These are phyloP conservation scores for Ophiostoma himal-ulmi DNA, from an alignment of 2,329 filamentous ascomycete genomes.

Conservation along the genomic window DNA sequence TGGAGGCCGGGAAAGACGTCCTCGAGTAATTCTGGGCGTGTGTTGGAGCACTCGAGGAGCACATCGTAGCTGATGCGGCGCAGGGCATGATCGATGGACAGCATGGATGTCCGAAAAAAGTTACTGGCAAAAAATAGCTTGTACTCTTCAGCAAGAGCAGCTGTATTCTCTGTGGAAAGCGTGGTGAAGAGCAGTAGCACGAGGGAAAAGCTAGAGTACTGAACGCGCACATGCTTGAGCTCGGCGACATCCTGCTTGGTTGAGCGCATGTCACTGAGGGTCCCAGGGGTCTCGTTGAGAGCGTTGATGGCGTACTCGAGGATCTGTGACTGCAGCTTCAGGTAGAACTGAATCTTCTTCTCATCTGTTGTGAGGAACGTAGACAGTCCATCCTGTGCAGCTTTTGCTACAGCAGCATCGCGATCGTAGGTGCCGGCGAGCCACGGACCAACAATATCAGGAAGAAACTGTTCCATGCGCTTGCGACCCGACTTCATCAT, in stretches of 20 bases:
- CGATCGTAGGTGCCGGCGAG: constrained; percentile 82
- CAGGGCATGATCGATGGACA: constrained; percentile 52
- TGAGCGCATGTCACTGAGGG: constrained; percentile 81
- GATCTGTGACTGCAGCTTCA: constrained; percentile 72
- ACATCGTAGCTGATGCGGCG: constrained; percentile 49
- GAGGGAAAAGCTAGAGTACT: constrained; percentile 50
- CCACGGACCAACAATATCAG: constrained; percentile 80
- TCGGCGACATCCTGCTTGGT: constrained; percentile 79
- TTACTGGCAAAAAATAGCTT: constrained; percentile 60
- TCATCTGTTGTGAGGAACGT: constrained; percentile 73
- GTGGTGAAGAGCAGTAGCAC: constrained; percentile 49
- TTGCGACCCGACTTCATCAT: constrained; percentile 63
- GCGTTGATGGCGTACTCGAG: constrained; percentile 77
- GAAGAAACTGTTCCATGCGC: constrained; percentile 73
- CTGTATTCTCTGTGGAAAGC: constrained; percentile 46
- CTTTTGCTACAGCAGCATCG: constrained; percentile 67
- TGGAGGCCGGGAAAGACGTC: constrained; percentile 47
- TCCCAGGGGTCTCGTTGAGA: constrained; percentile 71
- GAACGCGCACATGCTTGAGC: constrained; percentile 75
- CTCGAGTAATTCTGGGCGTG: constrained; percentile 42
- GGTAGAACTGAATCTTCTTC: constrained; percentile 72
- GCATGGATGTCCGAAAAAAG: constrained; percentile 59
- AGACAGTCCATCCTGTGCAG: constrained; percentile 70
- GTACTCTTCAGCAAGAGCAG: constrained; percentile 57
- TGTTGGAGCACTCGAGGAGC: constrained; percentile 44